These are phyloP conservation scores for Kurtzmaniella quercitrusa DNA, from an alignment of 1,139 yeast species.

Conservation along the genomic window DNA sequence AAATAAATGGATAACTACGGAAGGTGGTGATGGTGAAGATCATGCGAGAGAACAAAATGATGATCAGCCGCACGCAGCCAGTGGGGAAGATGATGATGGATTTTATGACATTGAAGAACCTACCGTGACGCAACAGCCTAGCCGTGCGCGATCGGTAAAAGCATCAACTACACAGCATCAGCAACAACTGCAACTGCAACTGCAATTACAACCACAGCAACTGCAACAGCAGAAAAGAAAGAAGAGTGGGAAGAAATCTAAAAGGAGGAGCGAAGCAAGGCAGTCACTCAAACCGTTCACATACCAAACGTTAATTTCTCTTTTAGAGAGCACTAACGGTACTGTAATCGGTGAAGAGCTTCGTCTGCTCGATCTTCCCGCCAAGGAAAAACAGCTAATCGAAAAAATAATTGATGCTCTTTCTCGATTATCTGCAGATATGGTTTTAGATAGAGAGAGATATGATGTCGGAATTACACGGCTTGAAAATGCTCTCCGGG, in stretches of 20 bases:
- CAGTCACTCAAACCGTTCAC: slow-evolving; percentile 47
- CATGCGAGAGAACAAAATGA: neutral
- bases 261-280: slow-evolving; percentile 8
- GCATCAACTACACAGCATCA: slow-evolving; percentile 23
- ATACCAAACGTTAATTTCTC: slow-evolving; percentile 52
- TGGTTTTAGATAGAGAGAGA: slow-evolving; percentile 77
- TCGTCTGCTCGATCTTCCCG: slow-evolving; percentile 66
- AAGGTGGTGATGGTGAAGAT: neutral
- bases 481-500: slow-evolving; percentile 74
- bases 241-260: slow-evolving; percentile 7
- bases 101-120: slow-evolving; percentile 35
- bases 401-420: slow-evolving; percentile 84
- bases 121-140: slow-evolving; percentile 22
- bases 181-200: slow-evolving; percentile 5
- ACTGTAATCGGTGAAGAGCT: slow-evolving; percentile 68
- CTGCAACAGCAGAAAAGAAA: neutral
- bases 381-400: slow-evolving; percentile 71
- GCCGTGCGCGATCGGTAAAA: slow-evolving; percentile 33
- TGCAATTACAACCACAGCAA: neutral
- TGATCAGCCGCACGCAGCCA: slow-evolving; percentile 2
- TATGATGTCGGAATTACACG: slow-evolving; percentile 78
- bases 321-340: slow-evolving; percentile 62
- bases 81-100: slow-evolving; percentile 18
- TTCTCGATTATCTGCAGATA: slow-evolving; percentile 81
- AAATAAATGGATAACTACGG: neutral